These are phyloP conservation scores for Gymnopilus junonius DNA, from an alignment of 768 basidiomycete genomes.

Conservation along the genomic window DNA sequence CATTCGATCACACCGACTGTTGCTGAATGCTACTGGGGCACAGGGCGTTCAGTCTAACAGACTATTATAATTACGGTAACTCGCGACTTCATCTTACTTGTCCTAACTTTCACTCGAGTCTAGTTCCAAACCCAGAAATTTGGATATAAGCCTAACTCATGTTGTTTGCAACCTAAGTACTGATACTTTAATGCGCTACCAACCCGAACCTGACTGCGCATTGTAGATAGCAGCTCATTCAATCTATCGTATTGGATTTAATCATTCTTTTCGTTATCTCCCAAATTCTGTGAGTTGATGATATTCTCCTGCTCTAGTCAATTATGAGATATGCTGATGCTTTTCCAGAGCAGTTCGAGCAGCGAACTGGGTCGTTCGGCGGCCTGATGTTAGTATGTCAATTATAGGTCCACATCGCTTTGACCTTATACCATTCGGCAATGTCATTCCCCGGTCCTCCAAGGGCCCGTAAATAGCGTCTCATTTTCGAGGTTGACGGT, in stretches of 20 bases:
- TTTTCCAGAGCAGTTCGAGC: background rate
- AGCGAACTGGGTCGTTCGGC: background rate
- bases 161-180: too few relatives aligned
- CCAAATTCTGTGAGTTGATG: background rate
- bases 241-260: too few relatives aligned
- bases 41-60: background rate
- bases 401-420: constrained; percentile 1
- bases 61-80: background rate
- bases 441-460: background rate
- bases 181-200: background rate
- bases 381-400: background rate
- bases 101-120: background rate
- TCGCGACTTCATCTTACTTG: background rate
- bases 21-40: background rate
- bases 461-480: background rate
- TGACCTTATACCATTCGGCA: background rate
- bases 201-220: background rate
- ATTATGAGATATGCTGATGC: background rate
- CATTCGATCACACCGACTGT: background rate
- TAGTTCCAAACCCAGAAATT: background rate
- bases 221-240: too few relatives aligned
- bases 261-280: background rate
- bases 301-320: background rate
- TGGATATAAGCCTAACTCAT: too few relatives aligned
- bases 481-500: constrained; percentile 1